phyloP scores from a whole-genome alignment of 2,329 filamentous ascomycete species.

The Cordyceps tenuipes region DNA sequence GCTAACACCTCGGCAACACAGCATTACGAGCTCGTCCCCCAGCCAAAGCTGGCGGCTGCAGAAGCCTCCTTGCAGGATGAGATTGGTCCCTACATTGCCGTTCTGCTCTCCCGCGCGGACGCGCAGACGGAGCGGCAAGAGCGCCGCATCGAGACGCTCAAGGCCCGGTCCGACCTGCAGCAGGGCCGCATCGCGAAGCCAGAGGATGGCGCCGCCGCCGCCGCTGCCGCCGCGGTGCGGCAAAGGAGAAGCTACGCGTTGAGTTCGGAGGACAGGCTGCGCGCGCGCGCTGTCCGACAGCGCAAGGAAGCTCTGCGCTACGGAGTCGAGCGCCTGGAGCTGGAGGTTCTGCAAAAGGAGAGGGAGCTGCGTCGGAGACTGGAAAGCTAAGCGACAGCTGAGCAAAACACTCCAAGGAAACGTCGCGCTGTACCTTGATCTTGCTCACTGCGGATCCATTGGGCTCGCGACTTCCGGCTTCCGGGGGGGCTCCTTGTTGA shows the following conservation, averaged over 20 bases:
- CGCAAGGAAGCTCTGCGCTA: conserved; percentile 82
- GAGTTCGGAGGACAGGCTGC: conserved; percentile 43
- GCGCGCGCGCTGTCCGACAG: conserved; percentile 57
- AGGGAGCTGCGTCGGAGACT: conserved; percentile 47
- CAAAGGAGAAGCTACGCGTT: conserved; percentile 30
- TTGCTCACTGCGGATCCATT: background rate
- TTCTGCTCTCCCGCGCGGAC: conserved; percentile 73
- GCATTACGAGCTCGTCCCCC: conserved; percentile 90
- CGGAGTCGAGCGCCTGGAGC: conserved; percentile 73
- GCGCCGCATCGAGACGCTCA: conserved; percentile 73
- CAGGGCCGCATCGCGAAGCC: conserved; percentile 52
- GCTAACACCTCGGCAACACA: conserved; percentile 26
- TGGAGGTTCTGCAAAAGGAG: conserved; percentile 75
- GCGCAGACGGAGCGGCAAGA: conserved; percentile 75
- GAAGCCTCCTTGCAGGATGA: conserved; percentile 80
- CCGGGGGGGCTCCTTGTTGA: background rate
- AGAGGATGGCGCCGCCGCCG: conserved; percentile 15
- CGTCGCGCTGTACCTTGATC: background rate
- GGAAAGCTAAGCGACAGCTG: conserved; percentile 14
- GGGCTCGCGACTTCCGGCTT: background rate
- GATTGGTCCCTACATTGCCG: conserved; percentile 77
- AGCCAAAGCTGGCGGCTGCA: conserved; percentile 70
- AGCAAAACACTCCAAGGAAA: background rate
- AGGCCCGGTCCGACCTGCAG: conserved; percentile 75
- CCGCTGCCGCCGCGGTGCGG: conserved; percentile 12